Percentiles rank a stretch among this genome's conserved stretches.
phyloP scores from a whole-genome alignment of 2,329 filamentous ascomycete genomes.

The Paramyrothecium sp. region DNA sequence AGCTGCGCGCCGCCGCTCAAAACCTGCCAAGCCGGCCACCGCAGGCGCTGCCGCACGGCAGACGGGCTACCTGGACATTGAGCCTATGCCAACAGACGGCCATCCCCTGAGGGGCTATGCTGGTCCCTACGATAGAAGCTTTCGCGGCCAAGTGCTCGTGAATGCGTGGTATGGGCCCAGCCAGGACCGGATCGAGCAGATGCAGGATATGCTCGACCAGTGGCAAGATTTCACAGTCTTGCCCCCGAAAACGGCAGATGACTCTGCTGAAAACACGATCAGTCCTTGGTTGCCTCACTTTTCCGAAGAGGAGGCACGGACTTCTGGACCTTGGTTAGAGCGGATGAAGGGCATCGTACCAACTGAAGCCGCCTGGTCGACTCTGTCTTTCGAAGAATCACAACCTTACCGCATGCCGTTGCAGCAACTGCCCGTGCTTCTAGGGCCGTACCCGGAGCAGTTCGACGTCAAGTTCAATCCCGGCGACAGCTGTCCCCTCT shows the following conservation, averaged over 20 bases:
- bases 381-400: constrained; percentile 23
- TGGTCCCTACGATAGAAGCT: constrained; percentile 31
- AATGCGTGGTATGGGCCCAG: constrained; percentile 40
- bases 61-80: constrained; percentile 27
- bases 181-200: constrained; percentile 16
- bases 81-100: constrained; percentile 29
- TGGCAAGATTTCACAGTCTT: constrained; percentile 27
- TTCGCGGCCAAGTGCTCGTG: constrained; percentile 30
- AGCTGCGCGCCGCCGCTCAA: constrained; percentile 18
- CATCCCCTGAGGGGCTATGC: constrained; percentile 29
- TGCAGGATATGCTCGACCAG: constrained; percentile 12
- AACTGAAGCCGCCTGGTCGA: constrained; percentile 7
- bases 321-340: constrained; percentile 37
- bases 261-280: not conserved
- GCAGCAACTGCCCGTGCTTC: constrained; percentile 27
- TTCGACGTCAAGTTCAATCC: constrained; percentile 26
- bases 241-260: not conserved
- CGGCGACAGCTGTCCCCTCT: constrained; percentile 20
- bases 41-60: constrained; percentile 14
- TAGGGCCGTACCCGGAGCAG: constrained; percentile 28
- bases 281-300: not conserved
- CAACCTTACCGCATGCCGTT: constrained; percentile 23
- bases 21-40: constrained; percentile 17
- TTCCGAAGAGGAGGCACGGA: constrained; percentile 20
- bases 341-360: constrained; percentile 16